Evolutionary conservation across 2,329 filamentous ascomycete species (phyloP).

Genomic region (Lasiodiplodia hormozganensis): DNA sequence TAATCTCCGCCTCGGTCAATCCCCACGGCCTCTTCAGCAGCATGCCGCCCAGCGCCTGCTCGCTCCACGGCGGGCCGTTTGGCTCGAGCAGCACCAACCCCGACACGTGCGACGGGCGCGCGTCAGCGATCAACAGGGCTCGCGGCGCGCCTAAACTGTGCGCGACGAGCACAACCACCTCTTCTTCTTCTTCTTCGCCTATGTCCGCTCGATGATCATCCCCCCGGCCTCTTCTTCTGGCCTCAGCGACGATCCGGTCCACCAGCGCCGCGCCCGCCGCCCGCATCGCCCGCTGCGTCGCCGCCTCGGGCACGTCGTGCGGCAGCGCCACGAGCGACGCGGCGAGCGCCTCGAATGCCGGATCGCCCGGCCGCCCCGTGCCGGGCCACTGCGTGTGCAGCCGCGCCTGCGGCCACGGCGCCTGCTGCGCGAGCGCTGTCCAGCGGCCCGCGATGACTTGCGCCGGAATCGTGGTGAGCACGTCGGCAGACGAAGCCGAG

Average conservation of each 20-base stretch:
- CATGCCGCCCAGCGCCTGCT: not conserved
- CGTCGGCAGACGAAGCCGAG: constrained; percentile 1
- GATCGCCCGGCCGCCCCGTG: constrained; percentile 44
- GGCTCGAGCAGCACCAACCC: constrained; percentile 51
- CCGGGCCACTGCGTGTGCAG: constrained; percentile 53
- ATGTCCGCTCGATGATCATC: too few species aligned
- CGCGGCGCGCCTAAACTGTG: not conserved
- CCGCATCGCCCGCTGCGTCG: constrained; percentile 40
- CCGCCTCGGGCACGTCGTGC: constrained; percentile 42
- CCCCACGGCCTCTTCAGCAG: not conserved
- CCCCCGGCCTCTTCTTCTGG: constrained; percentile 30
- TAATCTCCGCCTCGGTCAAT: not conserved
- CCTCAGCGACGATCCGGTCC: constrained; percentile 49
- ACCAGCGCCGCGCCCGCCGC: not conserved
- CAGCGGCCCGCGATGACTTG: constrained; percentile 37
- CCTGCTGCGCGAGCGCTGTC: constrained; percentile 44
- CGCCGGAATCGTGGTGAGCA: constrained; percentile 29
- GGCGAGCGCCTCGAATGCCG: constrained; percentile 36
- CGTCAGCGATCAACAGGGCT: not conserved
- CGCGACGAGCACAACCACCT: not conserved
- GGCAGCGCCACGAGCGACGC: not conserved
- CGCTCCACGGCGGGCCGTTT: constrained; percentile 1
- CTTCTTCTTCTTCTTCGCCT: not conserved
- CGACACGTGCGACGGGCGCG: not conserved
- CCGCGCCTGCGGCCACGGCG: constrained; percentile 51